Evolutionary conservation across 805 yeast species (phyloP).

Genomic region (Priceomyces medius): DNA sequence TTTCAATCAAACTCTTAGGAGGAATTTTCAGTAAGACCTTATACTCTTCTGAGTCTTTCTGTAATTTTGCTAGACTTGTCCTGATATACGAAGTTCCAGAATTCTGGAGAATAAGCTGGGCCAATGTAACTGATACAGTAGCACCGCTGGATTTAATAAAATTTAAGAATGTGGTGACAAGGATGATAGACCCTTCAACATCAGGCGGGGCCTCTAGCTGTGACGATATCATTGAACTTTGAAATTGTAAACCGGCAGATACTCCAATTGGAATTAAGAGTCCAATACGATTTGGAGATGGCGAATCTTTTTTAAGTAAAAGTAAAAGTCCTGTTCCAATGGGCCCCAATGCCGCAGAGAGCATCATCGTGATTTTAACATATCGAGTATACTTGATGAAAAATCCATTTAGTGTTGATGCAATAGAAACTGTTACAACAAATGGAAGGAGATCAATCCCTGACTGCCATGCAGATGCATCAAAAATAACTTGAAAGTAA

Average conservation of each 20-base stretch:
- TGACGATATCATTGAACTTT: conserved; percentile 33
- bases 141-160: conserved; percentile 34
- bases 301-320: conserved; percentile 22
- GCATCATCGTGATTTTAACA: conserved; percentile 32
- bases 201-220: conserved; percentile 37
- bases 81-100: conserved; percentile 18
- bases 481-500: conserved; percentile 39
- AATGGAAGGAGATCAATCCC: conserved; percentile 39
- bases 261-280: conserved; percentile 33
- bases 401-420: conserved; percentile 31
- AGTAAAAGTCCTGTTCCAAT: conserved; percentile 36
- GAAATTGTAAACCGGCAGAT: conserved; percentile 37
- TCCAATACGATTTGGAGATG: conserved; percentile 27
- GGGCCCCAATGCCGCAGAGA: conserved; percentile 30
- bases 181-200: conserved; percentile 35
- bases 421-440: conserved; percentile 30
- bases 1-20: conserved; percentile 16
- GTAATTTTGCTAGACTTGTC: conserved; percentile 7
- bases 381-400: conserved; percentile 27
- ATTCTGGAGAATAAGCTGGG: conserved; percentile 30
- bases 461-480: conserved; percentile 34
- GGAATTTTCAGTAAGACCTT: conserved; percentile 13
- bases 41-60: conserved; percentile 13
- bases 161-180: conserved; percentile 33
- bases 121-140: conserved; percentile 29